Base-by-base conservation (phyloP, 345 rosid species). In the Laguncularia racemosa region DNA sequence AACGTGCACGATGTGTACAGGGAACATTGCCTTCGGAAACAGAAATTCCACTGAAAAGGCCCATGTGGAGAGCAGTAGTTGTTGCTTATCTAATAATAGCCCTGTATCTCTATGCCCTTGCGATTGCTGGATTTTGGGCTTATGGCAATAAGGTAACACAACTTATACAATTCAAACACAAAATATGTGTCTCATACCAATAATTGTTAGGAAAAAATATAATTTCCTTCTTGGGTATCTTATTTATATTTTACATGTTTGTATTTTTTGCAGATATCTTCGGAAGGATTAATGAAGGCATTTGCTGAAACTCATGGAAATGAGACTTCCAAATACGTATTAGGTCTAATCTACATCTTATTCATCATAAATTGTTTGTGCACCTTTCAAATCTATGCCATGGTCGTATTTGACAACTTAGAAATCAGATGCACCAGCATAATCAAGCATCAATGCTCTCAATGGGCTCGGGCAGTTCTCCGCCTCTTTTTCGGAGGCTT, bases 391-490 rank as follows among this genome's bases (percentile, higher is more conserved):
- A 72, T 81, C 64, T 82, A 79, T 2, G 84, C 78, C 13, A 78
- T 84, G 84, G 81, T 73, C 1, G 76, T 62, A 28, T 78, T 84
- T 21, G 88, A 82, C 79, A 80, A 76, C 59, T 20, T 82, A 14
- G 82, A 81, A 58, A 55, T 67, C 13, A 20, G 33, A 7, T 79
- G 71, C 59, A 11, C 23, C 4, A 1, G 28, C 67, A 64, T 12
- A 14, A 75, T 62, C 60, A 62, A 55, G 16, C 57, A 26, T 21
- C 62, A 44, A 10, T 75, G 83, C 50, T 46, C 77, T 0, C 4
- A 16, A 23, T 18, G 63, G 71, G 71, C 73, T 48, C 81, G 84
- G 0, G 16, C 48, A 0, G 53, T 57, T 16, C 14, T 77, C 7
- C 67, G 77, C 13, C 46, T 75, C 14, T 66, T 77, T 20, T 81